Evolutionary conservation across 1,284 basidiomycete genomes (phyloP), one percentile per base, ranked within the genome.

Genomic region (Trametes versicolor): DNA sequence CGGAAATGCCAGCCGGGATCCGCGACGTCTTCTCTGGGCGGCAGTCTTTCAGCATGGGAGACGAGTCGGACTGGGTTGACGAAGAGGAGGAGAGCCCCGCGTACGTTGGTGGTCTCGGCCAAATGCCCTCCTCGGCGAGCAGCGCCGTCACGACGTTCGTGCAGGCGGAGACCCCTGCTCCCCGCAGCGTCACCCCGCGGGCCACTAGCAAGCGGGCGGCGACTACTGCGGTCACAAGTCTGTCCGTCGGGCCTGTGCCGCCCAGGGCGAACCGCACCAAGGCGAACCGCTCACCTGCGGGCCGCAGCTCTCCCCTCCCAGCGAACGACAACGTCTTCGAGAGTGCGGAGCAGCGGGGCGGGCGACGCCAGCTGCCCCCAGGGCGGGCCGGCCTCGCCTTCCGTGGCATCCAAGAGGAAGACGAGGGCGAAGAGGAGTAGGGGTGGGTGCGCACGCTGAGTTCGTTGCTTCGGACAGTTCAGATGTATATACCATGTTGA

Each of bases 61-160:
- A 93, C 71, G 92, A 94, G 71, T 89, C 88, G 49, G 92, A 94
- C 65, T 94, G 92, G 92, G 88, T 93, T 6, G 92, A 94, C 72
- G 91, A 93, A 70, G 93, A 94, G 48, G 91, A 93, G 27, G 92
- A 94, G 68, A 77, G 86, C 39, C 86, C 88, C 2, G 83, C 85
- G n/a, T 94, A 92, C 77, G 88, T 87, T 15, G 92, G 91, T 54
- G 92, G 92, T 5, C 77, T 94, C 43, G 92, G 92, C 0, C 92
- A 94, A 77, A 82, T 87, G 80, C 82, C 85, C 2, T 77, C 82
- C 15, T 80, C 82, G 1, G 69, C 77, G 36, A 72, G 74, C 53
- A 65, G 62, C 60, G 37, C 61, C n/a, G 50, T 66, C 61, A 63
- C 71, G 32, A 63, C 67, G 32, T 71, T 65, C 50, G 51, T 66